Percentiles rank a stretch among this genome's conserved stretches.
phyloP scores from a whole-genome alignment of 2,329 filamentous ascomycete species.

The Xylaria sp. region DNA sequence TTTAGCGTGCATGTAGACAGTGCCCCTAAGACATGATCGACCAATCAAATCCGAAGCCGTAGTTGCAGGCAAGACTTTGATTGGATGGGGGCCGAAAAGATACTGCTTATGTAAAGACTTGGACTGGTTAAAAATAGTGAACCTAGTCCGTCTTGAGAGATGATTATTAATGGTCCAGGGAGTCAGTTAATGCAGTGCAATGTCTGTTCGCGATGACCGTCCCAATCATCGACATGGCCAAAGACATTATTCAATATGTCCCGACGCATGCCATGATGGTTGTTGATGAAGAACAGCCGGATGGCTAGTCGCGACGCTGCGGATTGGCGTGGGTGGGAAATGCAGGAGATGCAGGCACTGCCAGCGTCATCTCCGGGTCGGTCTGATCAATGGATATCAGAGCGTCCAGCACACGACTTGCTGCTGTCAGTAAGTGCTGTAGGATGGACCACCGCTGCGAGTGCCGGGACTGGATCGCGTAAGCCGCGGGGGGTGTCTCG shows the following conservation, averaged over 20 bases:
- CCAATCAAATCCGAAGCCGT: constrained; percentile 7
- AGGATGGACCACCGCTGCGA: constrained; percentile 25
- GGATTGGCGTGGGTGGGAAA: constrained; percentile 16
- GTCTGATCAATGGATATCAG: constrained; percentile 26
- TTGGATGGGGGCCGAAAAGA: constrained; percentile 25
- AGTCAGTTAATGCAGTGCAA: constrained; percentile 22
- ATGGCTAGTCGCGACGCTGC: constrained; percentile 15
- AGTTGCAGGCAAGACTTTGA: constrained; percentile 2
- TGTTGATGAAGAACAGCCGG: background rate
- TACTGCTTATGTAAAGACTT: background rate
- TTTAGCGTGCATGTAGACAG: constrained; percentile 8
- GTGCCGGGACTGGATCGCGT: constrained; percentile 15
- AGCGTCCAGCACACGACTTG: constrained; percentile 30
- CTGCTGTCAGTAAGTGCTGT: constrained; percentile 2
- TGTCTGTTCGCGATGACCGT: constrained; percentile 7
- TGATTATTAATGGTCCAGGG: background rate
- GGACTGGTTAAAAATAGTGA: constrained; percentile 23
- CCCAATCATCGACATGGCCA: background rate
- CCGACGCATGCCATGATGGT: background rate
- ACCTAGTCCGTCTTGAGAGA: background rate
- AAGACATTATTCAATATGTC: constrained; percentile 1
- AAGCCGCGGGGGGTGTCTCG: constrained; percentile 15
- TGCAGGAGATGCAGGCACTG: constrained; percentile 33
- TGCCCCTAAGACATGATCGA: background rate
- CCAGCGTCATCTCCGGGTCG: constrained; percentile 25